Percentiles rank a stretch among this genome's conserved stretches.
Conservation (phyloP, 1,139 yeast species). For the Pichia sp. region DNA sequence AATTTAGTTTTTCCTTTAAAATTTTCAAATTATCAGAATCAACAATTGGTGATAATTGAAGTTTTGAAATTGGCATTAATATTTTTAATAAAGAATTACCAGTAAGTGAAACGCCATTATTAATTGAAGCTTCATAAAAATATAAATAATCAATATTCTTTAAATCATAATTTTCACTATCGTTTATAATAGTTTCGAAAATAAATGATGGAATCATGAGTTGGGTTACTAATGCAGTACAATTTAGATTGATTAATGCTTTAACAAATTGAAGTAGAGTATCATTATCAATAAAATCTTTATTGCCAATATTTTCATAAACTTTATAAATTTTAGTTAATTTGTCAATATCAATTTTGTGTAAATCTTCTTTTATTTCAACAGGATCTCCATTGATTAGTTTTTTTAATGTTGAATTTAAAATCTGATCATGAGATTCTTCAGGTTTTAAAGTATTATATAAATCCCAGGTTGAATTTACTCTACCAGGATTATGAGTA, state of each 20-base stretch:
- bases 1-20: constrained; percentile 5
- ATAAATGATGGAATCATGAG: constrained; percentile 14
- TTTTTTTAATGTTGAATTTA: constrained; percentile 21
- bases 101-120: constrained; percentile 14
- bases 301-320: constrained; percentile 14
- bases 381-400: constrained; percentile 25
- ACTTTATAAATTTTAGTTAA: constrained; percentile 17
- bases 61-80: constrained; percentile 22
- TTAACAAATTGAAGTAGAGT: constrained; percentile 13
- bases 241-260: constrained; percentile 17
- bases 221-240: constrained; percentile 15
- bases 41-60: constrained; percentile 9
- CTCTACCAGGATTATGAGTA: constrained; percentile 31
- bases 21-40: constrained; percentile 15
- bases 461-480: constrained; percentile 28
- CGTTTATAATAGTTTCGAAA: constrained; percentile 8
- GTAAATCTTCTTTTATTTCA: constrained; percentile 21
- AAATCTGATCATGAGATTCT: constrained; percentile 13
- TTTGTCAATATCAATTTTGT: constrained; percentile 14
- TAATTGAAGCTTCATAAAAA: constrained; percentile 18
- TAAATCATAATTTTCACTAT: constrained; percentile 9
- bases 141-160: constrained; percentile 20
- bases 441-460: constrained; percentile 16
- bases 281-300: constrained; percentile 11
- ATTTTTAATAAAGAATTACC: constrained; percentile 15